Evolutionary conservation across 2,329 filamentous ascomycete species (phyloP), one percentile per base, ranked within the genome.

Genomic region (Dothideomycetes sp.): DNA sequence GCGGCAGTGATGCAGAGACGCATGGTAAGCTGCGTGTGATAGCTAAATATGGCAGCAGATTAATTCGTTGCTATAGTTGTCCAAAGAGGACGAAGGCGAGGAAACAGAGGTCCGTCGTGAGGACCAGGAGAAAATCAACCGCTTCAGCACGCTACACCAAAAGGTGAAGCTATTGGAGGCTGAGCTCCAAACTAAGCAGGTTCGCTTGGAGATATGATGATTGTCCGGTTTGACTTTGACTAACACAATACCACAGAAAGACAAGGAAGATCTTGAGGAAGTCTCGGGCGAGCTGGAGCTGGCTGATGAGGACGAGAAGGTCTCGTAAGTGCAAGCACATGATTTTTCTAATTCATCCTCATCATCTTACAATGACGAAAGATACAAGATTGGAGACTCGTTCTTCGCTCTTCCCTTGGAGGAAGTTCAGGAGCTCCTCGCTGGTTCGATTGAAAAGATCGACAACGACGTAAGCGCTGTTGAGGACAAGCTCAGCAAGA

Each of bases 91-190:
- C 54, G 91, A 98, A 64, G 74, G 77, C 45, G 83, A 91, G 49
- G 91, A 98, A 58, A 81, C 87, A 52, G 84, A 95, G 63, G 91
- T 98, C 43, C 84, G 91, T 45, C 83, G 88, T 55, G 88, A 96
- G 61, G 91, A 98, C 60, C 91, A 98, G 63, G 88, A 96, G 67
- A 94, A 91, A 66, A 98, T 98, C 76, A 98, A 98, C 66, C 81
- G 79, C 49, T 98, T 98, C 71, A 95, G 88, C 62, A 80, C 87
- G 33, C 70, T 98, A 47, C 91, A 98, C 61, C 86, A 93, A 59
- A 81, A 84, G 37, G 84, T 94, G 59, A 72, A 82, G 24, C 63
- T 71, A 3, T 61, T 96, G 3, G 80, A 93, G 57, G 87, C 93
- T 35, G 79, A 91, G 52, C 65, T 96, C 48, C 81, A 82, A 56